Evolutionary conservation across 345 rosid species (phyloP), one percentile per base, ranked within the genome.

Genomic region (Ceriops zippeliana): DNA sequence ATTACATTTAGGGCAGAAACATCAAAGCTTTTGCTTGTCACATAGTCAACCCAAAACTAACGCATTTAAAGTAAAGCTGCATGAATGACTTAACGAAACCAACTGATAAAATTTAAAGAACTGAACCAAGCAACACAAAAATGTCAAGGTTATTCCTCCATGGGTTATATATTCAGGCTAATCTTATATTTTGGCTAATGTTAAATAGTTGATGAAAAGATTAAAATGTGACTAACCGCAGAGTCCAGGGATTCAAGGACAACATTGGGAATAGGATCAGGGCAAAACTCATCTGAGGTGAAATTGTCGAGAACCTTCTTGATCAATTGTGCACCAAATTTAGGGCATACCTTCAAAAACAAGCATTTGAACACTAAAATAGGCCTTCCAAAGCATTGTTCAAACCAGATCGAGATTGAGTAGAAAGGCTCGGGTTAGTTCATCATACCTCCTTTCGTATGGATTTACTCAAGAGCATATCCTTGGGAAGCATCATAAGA

Each of bases 401-500:
- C 32, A 22, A 32, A 24, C 19, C 35, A 32, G 47, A 20, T 37
- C 63, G 17, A 42, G 58, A 56, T 27, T 9, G 68, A 68, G 34
- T 8, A 51, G 8, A 32, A 35, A 32, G 62, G 35, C 16, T 4
- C 7, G 15, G 51, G 58, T 21, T 49, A 52, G 47, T 8, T 21
- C 52, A 22, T 22, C 61, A 65, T 35, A 93, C 98, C 96, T 93
- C 98, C 87, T 88, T 87, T 77, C 96, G 78, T 71, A 86, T 83
- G 61, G 85, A 68, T 75, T 69, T 82, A 76, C 83, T 80, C 71
- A 89, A 79, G 61, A 93, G 96, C 96, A 91, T 81, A 75, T 89
- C 97, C 76, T 91, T 91, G n/a, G 98, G 97, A 77, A 93, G 96
- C 97, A 93, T 93, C 98, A 91, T 89, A 47, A 93, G 95, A 80